Base-by-base conservation (phyloP, 169 alveolate species). In the Eimeria praecox region DNA sequence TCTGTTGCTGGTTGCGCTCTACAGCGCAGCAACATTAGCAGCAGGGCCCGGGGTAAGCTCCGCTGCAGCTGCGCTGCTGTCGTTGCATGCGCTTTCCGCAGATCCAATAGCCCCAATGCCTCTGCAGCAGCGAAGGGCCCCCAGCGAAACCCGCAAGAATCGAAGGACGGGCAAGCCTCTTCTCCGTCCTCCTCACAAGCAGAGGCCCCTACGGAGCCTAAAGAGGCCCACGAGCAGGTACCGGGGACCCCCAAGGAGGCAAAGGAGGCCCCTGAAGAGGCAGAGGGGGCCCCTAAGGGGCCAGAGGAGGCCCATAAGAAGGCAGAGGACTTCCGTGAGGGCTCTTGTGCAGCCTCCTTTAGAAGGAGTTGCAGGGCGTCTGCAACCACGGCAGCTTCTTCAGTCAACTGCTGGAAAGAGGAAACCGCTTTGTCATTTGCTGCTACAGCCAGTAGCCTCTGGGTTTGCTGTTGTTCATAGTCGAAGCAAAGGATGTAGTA, bases 401-500 rank as follows among this genome's bases (percentile, higher is more conserved):
- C 89, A 44, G 89, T 12, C 59, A 78, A 30, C 89, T 78, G 89
- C 89, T 44, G 38, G 38, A 16, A 10, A 59, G 89, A 24, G 3
- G 24, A 46, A 40, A 18, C 3, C 10, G 89, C 89, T 64, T 78
- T 27, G 66, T 35, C 89, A 35, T 27, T 56, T 78, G 89, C 49
- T 73, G 85, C 89, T 78, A 64, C 95, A 8, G 12, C 59, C 80
- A 90, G 54, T 30, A 90, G 64, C 30, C 90, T 52, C 90, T 16
- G 89, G 33, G 64, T 83, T 64, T 90, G 95, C 40, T 49, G 87
- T 16, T 75, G 77, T 59, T 90, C 90, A 24, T 49, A 83, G 80
- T 90, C 90, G 33, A 71, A 90, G 59, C 52, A 49, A 64, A 90
- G 46, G 16, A 90, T 86, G 90, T 16, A 90, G 44, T 71, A 75